These are phyloP conservation scores for Aspergillus sp. DNA, from an alignment of 2,329 filamentous ascomycete genomes.

Conservation along the genomic window DNA sequence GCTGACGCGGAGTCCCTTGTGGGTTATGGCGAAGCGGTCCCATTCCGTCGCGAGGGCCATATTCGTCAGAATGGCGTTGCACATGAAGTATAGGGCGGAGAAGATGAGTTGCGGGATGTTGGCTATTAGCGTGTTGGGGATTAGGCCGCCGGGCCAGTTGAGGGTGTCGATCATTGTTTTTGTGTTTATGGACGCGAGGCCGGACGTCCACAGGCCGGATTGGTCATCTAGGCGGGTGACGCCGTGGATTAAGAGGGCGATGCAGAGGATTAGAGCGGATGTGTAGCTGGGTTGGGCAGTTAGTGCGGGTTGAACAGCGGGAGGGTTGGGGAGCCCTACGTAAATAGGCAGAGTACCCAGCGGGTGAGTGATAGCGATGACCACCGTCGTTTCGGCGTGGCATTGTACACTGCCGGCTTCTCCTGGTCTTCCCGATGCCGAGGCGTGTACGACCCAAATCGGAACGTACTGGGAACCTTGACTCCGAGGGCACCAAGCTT, in stretches of 20 bases:
- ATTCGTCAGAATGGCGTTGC: constrained; percentile 46
- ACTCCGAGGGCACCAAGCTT: not conserved
- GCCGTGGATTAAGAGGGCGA: not conserved
- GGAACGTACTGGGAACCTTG: not conserved
- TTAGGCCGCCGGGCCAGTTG: constrained; percentile 11
- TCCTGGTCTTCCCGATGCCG: not conserved
- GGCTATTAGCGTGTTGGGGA: constrained; percentile 31
- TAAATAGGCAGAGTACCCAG: not conserved
- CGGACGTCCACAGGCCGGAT: constrained; percentile 3
- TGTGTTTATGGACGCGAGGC: constrained; percentile 14
- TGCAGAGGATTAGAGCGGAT: not conserved
- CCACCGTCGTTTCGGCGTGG: not conserved
- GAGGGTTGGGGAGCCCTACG: not conserved
- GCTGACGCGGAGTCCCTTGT: constrained; percentile 13
- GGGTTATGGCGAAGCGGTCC: constrained; percentile 42
- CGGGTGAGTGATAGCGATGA: not conserved
- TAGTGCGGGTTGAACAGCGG: not conserved
- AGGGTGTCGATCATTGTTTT: constrained; percentile 9
- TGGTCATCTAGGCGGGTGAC: not conserved
- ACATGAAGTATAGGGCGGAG: constrained; percentile 41
- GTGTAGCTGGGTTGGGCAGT: not conserved
- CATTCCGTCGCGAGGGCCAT: constrained; percentile 57
- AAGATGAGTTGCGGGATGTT: constrained; percentile 43
- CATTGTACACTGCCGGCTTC: not conserved
- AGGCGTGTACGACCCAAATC: not conserved